These are phyloP conservation scores for Litchi chinensis DNA, from an alignment of 345 rosid species.

Conservation along the genomic window DNA sequence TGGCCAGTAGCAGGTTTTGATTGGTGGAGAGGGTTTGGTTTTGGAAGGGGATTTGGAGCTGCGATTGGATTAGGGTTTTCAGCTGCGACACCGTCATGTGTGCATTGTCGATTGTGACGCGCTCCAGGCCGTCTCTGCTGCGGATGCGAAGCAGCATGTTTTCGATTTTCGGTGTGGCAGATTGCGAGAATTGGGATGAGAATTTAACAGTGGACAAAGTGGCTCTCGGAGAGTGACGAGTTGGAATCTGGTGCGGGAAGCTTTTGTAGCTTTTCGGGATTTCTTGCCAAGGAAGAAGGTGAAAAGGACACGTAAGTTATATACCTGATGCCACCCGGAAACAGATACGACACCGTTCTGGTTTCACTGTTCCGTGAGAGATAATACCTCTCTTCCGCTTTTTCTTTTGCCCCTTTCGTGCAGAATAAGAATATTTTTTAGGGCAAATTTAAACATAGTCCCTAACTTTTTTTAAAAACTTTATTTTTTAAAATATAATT, in stretches of 20 bases:
- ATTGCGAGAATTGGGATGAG: not conserved
- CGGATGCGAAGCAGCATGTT: slow-evolving; percentile 84
- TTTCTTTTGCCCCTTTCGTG: not conserved
- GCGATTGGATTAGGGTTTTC: slow-evolving; percentile 71
- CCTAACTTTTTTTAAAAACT: no score
- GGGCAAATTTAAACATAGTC: no score
- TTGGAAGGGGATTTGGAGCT: slow-evolving; percentile 75
- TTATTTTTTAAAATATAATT: no score
- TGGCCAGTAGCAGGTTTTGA: slow-evolving; percentile 73
- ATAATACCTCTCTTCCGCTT: not conserved
- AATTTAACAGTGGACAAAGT: not conserved
- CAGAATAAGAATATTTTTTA: no score
- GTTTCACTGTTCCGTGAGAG: not conserved
- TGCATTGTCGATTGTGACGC: slow-evolving; percentile 59
- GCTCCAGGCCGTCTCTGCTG: slow-evolving; percentile 93
- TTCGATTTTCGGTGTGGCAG: not conserved
- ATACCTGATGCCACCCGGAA: not conserved
- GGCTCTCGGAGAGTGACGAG: not conserved
- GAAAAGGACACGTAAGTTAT: not conserved
- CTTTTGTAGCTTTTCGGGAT: not conserved
- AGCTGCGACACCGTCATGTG: slow-evolving; percentile 60
- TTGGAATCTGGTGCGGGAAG: not conserved
- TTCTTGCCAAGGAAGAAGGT: slow-evolving; percentile 9
- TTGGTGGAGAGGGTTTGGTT: slow-evolving; percentile 80
- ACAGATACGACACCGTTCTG: not conserved